Evolutionary conservation across 2,329 filamentous ascomycete species (phyloP), one percentile per base, ranked within the genome.

Genomic region (Exophiala xenobiotica): DNA sequence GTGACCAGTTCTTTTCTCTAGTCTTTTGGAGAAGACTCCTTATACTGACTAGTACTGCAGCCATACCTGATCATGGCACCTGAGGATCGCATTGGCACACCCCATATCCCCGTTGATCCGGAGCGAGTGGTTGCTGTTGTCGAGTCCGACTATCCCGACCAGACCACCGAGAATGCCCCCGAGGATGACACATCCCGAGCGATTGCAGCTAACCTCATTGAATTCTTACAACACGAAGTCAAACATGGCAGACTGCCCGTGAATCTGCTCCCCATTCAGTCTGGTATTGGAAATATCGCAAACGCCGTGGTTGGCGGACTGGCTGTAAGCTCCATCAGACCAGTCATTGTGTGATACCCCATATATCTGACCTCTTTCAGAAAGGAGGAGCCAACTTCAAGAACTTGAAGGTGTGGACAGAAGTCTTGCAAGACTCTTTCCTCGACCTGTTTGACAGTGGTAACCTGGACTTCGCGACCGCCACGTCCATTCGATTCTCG

Each of bases 371-470:
- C n/a, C n/a, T n/a, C n/a, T n/a, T n/a, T n/a, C n/a, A n/a, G n/a
- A 81, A 86, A 52, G 79, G 78, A 11, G 77, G 76, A 54, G 88
- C 87, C 60, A 86, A 91, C 69, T 95, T 95, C 78, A 81, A 82
- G 67, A 88, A 95, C 74, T 80, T 96, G 51, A 90, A 87, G 68
- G 90, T 95, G 31, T 95, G 90, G 90, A 95, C 90, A 19, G 90
- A 95, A 72, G 90, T 95, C 41, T 83, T 95, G 51, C 90, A 95
- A 74, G 90, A 95, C 68, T 90, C 87, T 18, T 95, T 95, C 82
- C 81, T 95, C 19, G 90, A 95, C 68, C 86, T 95, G 48, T 95
- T 95, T 71, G 90, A 95, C 76, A 87, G 82, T 53, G 90, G 89
- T 20, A 85, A 88, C 66, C 80, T 95, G 16, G 88, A 95, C 73